Conservation (phyloP, 2,329 filamentous ascomycete species). For the Fusarium sulawesiense region DNA sequence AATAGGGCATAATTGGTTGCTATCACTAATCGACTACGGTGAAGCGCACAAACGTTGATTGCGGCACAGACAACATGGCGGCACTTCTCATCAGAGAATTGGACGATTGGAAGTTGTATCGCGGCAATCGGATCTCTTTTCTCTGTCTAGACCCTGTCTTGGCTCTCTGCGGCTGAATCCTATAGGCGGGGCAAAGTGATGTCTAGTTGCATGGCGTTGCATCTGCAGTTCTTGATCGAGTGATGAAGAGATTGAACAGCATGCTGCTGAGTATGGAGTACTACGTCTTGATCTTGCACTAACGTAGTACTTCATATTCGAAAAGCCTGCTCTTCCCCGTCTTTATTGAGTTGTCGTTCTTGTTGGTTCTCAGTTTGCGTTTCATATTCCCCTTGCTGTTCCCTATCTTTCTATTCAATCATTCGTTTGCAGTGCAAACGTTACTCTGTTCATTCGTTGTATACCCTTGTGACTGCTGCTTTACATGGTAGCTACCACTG, state of each 20-base stretch:
- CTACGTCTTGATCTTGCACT: not conserved
- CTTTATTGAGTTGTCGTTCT: constrained; percentile 1
- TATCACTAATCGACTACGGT: not conserved
- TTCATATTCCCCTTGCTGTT: constrained; percentile 8
- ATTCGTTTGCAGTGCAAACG: constrained; percentile 17
- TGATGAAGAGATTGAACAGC: constrained; percentile 15
- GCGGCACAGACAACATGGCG: constrained; percentile 26
- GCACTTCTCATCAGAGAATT: constrained; percentile 25
- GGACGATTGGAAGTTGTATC: constrained; percentile 14
- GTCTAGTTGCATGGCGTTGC: constrained; percentile 1
- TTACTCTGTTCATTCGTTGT: not conserved
- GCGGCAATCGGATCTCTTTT: constrained; percentile 10
- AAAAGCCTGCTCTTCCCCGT: constrained; percentile 8
- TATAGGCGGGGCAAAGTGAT: constrained; percentile 3
- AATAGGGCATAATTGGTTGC: not conserved
- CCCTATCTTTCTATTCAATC: not conserved
- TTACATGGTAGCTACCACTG: not conserved
- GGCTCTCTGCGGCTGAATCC: constrained; percentile 19
- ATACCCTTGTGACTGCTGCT: not conserved
- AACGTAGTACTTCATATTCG: constrained; percentile 17
- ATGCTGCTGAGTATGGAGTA: not conserved
- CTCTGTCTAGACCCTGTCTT: not conserved
- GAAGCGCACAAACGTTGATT: constrained; percentile 1
- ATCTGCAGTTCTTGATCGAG: constrained; percentile 29
- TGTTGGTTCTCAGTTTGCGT: constrained; percentile 11